A percentile compares a stretch with the other conserved stretches of the same genome.
phyloP scores from a whole-genome alignment of 495 filamentous ascomycete species.

The Aspergillus haitiensis region DNA sequence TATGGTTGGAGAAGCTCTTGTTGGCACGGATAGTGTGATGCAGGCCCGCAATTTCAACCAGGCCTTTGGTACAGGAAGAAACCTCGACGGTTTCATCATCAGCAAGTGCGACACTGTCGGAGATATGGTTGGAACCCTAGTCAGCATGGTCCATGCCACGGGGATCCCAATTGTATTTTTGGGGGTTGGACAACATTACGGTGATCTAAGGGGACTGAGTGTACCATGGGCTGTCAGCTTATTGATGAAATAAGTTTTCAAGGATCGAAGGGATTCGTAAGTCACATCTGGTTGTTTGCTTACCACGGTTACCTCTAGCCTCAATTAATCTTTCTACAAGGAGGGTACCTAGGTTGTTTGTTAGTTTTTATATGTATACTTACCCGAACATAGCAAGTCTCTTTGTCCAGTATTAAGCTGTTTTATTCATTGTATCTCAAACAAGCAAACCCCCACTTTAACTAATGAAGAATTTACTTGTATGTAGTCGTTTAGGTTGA shows the following conservation, averaged over 20 bases:
- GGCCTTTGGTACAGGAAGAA: constrained; percentile 78
- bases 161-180: constrained; percentile 93
- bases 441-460: no score
- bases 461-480: no score
- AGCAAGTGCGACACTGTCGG: constrained; percentile 98
- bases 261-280: neutral
- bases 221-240: constrained; percentile 87
- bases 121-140: constrained; percentile 95
- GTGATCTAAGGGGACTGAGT: constrained; percentile 88
- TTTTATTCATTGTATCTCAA: no score
- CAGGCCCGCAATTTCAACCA: constrained; percentile 96
- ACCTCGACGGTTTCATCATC: constrained; percentile 93
- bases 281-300: neutral
- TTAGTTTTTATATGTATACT: no score
- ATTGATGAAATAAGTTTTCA: constrained; percentile 57
- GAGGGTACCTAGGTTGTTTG: no score
- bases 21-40: constrained; percentile 89
- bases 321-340: no score
- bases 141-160: constrained; percentile 97
- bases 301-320: neutral
- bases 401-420: no score
- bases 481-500: no score
- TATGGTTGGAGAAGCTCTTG: constrained; percentile 97
- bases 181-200: constrained; percentile 95
- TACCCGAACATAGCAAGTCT: no score